A percentile compares a stretch with the other conserved stretches of the same genome.
These are phyloP conservation scores for Suhomyces maxii DNA, from an alignment of 1,139 yeast species.

Conservation along the genomic window DNA sequence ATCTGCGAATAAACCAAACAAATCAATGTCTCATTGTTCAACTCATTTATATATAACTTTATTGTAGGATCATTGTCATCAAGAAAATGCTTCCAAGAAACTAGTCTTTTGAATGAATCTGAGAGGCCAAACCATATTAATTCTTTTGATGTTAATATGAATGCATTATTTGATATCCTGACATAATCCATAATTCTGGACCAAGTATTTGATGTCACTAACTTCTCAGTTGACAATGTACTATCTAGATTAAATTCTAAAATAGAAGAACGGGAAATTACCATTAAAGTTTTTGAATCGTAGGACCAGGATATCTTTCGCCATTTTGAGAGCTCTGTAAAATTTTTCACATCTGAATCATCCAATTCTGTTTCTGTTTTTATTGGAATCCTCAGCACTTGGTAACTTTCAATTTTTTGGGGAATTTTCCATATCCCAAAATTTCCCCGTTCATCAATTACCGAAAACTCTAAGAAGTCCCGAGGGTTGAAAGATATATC, in stretches of 20 bases:
- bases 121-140: slow-evolving; percentile 47
- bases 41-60: slow-evolving; percentile 32
- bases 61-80: slow-evolving; percentile 58
- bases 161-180: slow-evolving; percentile 28
- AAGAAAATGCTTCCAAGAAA: slow-evolving; percentile 73
- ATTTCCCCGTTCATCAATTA: slow-evolving; percentile 55
- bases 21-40: slow-evolving; percentile 23
- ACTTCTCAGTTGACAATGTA: slow-evolving; percentile 27
- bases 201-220: slow-evolving; percentile 57
- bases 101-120: slow-evolving; percentile 33
- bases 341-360: slow-evolving; percentile 25
- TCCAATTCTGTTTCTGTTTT: neutral
- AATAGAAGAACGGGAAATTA: slow-evolving; percentile 49
- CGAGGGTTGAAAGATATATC: slow-evolving; percentile 47
- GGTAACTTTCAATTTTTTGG: neutral
- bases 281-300: slow-evolving; percentile 28
- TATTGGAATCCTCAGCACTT: neutral
- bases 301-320: slow-evolving; percentile 50
- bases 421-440: slow-evolving; percentile 42
- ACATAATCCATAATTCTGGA: slow-evolving; percentile 50
- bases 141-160: slow-evolving; percentile 63
- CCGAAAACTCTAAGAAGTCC: slow-evolving; percentile 37
- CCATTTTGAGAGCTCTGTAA: slow-evolving; percentile 58
- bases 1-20: slow-evolving; percentile 45
- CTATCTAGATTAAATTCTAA: slow-evolving; percentile 28